Evolutionary conservation across 1,284 basidiomycete genomes (phyloP), one percentile per base, ranked within the genome.

Genomic region (Ustilago crameri): DNA sequence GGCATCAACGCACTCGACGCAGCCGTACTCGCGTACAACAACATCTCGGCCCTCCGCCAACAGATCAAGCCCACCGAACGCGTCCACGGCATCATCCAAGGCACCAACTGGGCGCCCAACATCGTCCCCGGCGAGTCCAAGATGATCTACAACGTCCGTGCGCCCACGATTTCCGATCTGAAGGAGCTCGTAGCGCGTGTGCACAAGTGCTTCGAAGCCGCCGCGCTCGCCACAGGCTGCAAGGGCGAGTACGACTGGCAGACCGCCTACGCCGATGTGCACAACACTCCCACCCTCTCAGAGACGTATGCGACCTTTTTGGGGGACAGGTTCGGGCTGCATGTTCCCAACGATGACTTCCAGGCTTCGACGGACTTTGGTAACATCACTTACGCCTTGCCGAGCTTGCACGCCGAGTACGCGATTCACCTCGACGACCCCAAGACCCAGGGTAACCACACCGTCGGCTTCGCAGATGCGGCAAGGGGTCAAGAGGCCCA

Each of bases 1-100:
- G 93, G 90, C 35, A 87, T 87, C 60, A 93, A 93, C 79, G 92
- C 92, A 5, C 87, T 92, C 41, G 92, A 93, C 81, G 93, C 91
- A 0, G 92, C 90, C 2, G 90, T 92, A 74, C 84, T 91, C 17
- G 90, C 91, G 3, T 94, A 94, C 83, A 88, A 87, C 9, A 87
- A 87, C 57, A 86, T 94, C 44, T 89, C 91, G 9, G 88, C 88
- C 2, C 86, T 94, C 43, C 87, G 92, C 15, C 91, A 91, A 81
- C 90, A 92, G 83, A 87, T 89, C 47, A 87, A 87, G 67, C 88
- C 89, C 0, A 87, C 86, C 0, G 86, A 88, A 70, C 5, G 85
- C n/a, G 83, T 85, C 2, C 85, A 86, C 62, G 82, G 80, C 30
- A 78, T 82, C 49, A 85, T 86, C 61, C 62, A 75, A 35, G 85